A percentile compares a stretch with the other conserved stretches of the same genome.
Evolutionary conservation across 1,284 basidiomycete species (phyloP).

Genomic region (Austroboletus rostrupii): DNA sequence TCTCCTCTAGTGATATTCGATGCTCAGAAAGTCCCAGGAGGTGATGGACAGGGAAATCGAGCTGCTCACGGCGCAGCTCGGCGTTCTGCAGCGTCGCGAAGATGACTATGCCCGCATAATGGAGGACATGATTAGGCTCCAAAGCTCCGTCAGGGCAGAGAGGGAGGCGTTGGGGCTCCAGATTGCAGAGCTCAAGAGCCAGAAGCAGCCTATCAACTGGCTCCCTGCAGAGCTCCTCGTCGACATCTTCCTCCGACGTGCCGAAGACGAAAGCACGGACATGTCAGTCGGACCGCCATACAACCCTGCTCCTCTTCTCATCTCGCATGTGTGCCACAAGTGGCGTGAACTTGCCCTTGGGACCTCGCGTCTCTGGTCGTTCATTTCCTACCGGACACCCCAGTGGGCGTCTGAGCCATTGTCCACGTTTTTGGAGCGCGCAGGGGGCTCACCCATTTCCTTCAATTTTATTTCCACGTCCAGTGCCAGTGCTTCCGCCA

Average conservation of each 20-base stretch:
- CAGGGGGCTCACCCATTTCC: slow-evolving; percentile 33
- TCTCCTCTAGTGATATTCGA: slow-evolving; percentile 4
- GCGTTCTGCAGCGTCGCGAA: slow-evolving; percentile 35
- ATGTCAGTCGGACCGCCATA: slow-evolving; percentile 16
- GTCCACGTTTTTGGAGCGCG: slow-evolving; percentile 35
- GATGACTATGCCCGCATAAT: slow-evolving; percentile 37
- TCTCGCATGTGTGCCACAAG: slow-evolving; percentile 45
- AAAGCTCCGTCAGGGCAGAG: slow-evolving; percentile 33
- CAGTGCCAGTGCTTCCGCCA: slow-evolving; percentile 4
- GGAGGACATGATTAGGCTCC: slow-evolving; percentile 37
- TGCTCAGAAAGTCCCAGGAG: slow-evolving; percentile 19
- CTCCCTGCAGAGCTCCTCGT: slow-evolving; percentile 47
- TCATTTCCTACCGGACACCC: slow-evolving; percentile 31
- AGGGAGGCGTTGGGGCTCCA: slow-evolving; percentile 27
- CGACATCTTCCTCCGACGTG: slow-evolving; percentile 37
- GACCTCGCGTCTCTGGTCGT: slow-evolving; percentile 43
- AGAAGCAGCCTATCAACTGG: slow-evolving; percentile 44
- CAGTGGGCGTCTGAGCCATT: slow-evolving; percentile 26
- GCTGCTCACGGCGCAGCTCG: slow-evolving; percentile 36
- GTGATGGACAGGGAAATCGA: slow-evolving; percentile 35
- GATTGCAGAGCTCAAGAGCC: slow-evolving; percentile 33
- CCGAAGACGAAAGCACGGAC: slow-evolving; percentile 21
- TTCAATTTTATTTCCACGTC: slow-evolving; percentile 30
- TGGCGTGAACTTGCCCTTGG: slow-evolving; percentile 43
- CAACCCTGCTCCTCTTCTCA: slow-evolving; percentile 32